A percentile compares a stretch with the other conserved stretches of the same genome.
Conservation (phyloP, 2,329 filamentous ascomycete species). For the Didymosphaeria variabile region DNA sequence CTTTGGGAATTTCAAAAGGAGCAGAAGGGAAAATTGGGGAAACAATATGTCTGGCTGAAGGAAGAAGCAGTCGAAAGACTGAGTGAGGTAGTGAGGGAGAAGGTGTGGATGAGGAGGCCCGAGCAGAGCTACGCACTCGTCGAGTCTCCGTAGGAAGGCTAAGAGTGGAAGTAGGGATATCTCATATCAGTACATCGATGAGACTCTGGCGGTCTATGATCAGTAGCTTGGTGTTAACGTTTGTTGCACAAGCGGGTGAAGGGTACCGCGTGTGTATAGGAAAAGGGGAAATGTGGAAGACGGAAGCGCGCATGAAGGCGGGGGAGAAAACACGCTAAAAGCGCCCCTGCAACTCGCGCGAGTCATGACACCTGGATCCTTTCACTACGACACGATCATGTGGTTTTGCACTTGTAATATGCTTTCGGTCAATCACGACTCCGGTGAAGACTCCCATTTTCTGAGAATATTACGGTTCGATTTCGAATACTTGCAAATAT, state of each 20-base stretch:
- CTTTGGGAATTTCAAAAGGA: background rate
- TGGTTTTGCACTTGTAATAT: background rate
- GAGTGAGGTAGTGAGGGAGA: background rate
- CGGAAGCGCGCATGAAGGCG: background rate
- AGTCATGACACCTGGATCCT: background rate
- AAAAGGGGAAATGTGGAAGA: background rate
- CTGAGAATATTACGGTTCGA: background rate
- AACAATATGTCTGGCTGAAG: background rate
- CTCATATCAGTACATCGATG: no score
- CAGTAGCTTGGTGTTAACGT: background rate
- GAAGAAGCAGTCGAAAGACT: background rate
- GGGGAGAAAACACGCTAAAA: background rate
- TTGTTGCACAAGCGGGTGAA: background rate
- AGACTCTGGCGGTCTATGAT: no score
- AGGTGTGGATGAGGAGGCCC: background rate
- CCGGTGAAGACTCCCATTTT: background rate
- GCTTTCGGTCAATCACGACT: background rate
- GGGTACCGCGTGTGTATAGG: background rate
- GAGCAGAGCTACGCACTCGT: background rate
- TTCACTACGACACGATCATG: background rate
- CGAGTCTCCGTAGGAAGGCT: background rate
- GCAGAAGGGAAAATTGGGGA: background rate
- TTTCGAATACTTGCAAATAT: background rate
- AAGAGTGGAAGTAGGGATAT: no score
- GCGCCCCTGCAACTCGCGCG: background rate